Percentiles rank a stretch among this genome's conserved stretches.
Evolutionary conservation across 2,329 filamentous ascomycete species (phyloP).

Genomic region (Ophiostoma quercus): DNA sequence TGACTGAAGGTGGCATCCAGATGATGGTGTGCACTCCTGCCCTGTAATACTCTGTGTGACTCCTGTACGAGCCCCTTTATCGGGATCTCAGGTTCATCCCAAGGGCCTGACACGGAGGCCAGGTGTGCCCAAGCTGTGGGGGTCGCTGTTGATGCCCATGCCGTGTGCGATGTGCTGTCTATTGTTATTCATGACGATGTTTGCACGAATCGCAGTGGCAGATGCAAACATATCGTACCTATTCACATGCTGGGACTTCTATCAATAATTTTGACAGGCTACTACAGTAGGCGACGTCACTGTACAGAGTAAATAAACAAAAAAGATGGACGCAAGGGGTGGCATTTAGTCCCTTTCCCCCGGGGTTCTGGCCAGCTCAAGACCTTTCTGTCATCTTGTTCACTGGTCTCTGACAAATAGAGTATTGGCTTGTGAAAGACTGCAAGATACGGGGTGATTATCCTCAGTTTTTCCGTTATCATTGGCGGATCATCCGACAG

Average conservation of each 20-base stretch:
- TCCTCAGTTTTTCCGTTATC: not conserved
- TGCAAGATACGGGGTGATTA: not conserved
- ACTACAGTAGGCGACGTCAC: not conserved
- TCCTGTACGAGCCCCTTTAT: not conserved
- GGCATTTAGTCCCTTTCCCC: not conserved
- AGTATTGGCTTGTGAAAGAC: not conserved
- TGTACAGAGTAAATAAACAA: not conserved
- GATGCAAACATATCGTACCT: not conserved
- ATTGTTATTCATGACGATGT: not conserved
- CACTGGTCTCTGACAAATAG: not conserved
- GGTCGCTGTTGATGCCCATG: not conserved
- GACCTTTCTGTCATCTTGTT: not conserved
- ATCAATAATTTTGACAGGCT: not conserved
- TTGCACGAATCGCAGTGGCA: not conserved
- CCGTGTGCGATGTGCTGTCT: not conserved
- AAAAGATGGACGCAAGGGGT: conserved; percentile 1
- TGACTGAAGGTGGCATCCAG: not conserved
- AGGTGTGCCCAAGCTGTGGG: conserved; percentile 1
- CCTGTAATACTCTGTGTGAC: too few species aligned
- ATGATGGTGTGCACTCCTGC: conserved; percentile 3
- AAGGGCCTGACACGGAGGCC: not conserved
- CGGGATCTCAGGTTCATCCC: not conserved
- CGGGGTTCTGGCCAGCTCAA: not conserved
- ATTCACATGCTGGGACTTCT: not conserved
- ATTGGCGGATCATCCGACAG: conserved; percentile 3